phyloP scores from a whole-genome alignment of 768 basidiomycete species.

The Coprinellus aureogranulatus region DNA sequence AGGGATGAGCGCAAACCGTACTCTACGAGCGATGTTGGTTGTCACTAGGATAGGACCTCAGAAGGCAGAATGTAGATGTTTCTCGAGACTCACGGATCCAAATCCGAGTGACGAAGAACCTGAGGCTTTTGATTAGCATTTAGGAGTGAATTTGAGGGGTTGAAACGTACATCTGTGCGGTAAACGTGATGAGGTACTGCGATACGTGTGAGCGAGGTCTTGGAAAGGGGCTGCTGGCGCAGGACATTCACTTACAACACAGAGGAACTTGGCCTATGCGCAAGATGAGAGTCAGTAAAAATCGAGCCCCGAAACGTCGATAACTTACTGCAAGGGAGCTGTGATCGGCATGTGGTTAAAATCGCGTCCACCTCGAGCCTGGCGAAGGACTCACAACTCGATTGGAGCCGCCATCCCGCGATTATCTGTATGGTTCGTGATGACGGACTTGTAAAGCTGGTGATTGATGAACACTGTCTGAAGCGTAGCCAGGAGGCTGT shows the following conservation, averaged over 20 bases:
- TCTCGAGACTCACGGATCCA: conserved; percentile 7
- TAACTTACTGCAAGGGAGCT: too few relatives aligned
- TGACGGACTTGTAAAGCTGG: neutral
- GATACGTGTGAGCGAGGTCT: neutral
- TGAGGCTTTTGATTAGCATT: too few relatives aligned
- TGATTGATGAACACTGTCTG: conserved; percentile 2
- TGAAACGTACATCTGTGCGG: conserved; percentile 4
- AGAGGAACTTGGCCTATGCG: conserved; percentile 1
- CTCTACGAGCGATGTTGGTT: neutral
- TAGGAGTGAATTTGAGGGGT: too few relatives aligned
- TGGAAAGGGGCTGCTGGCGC: neutral
- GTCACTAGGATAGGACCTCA: neutral
- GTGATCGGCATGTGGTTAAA: too few relatives aligned
- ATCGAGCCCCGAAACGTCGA: too few relatives aligned
- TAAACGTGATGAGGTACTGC: conserved; percentile 6
- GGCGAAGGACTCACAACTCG: neutral
- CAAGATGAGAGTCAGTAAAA: neutral
- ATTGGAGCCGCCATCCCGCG: neutral
- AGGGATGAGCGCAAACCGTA: neutral
- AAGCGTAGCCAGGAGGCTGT: neutral
- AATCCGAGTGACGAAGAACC: conserved; percentile 9
- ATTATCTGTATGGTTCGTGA: neutral
- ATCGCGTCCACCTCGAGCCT: too few relatives aligned
- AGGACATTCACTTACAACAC: neutral
- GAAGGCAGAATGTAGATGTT: too few relatives aligned